These are phyloP conservation scores for Huntiella bhutanensis DNA, from an alignment of 2,329 filamentous ascomycete species.

Conservation along the genomic window DNA sequence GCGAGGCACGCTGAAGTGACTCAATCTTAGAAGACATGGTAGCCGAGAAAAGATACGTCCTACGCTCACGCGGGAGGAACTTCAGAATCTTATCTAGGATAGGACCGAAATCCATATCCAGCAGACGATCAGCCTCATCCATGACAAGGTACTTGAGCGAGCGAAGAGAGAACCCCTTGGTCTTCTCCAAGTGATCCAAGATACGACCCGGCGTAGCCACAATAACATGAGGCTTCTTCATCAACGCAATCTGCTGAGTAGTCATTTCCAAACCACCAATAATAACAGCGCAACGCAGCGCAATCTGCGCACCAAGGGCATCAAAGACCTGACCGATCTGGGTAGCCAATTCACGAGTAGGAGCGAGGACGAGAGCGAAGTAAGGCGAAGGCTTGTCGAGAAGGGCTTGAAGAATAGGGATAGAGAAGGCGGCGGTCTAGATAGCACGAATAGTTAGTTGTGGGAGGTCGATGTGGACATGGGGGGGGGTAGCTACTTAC, in stretches of 20 bases:
- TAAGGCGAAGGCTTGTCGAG: conserved; percentile 73
- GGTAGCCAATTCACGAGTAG: conserved; percentile 79
- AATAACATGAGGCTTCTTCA: conserved; percentile 88
- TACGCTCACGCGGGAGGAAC: conserved; percentile 57
- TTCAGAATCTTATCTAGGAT: conserved; percentile 86
- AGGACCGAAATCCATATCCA: conserved; percentile 88
- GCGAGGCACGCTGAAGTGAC: conserved; percentile 70
- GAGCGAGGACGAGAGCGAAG: conserved; percentile 79
- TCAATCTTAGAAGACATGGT: conserved; percentile 92
- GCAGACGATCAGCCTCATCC: conserved; percentile 80
- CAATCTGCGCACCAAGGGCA: conserved; percentile 69
- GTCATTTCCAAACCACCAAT: conserved; percentile 96
- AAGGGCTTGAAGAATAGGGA: conserved; percentile 80
- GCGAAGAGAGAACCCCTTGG: conserved; percentile 78
- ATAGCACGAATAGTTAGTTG: neutral
- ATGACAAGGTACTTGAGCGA: conserved; percentile 77
- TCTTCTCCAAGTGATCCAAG: conserved; percentile 87
- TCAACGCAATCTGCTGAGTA: conserved; percentile 70
- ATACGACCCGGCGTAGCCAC: conserved; percentile 82
- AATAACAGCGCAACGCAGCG: conserved; percentile 68
- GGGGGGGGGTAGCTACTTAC: neutral
- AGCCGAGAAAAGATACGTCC: conserved; percentile 81
- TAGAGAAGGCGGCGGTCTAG: conserved; percentile 69
- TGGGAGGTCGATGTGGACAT: neutral
- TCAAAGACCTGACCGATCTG: conserved; percentile 84